Evolutionary conservation across 441 rosid genomes (phyloP).

Genomic region (Adansonia gregorii): DNA sequence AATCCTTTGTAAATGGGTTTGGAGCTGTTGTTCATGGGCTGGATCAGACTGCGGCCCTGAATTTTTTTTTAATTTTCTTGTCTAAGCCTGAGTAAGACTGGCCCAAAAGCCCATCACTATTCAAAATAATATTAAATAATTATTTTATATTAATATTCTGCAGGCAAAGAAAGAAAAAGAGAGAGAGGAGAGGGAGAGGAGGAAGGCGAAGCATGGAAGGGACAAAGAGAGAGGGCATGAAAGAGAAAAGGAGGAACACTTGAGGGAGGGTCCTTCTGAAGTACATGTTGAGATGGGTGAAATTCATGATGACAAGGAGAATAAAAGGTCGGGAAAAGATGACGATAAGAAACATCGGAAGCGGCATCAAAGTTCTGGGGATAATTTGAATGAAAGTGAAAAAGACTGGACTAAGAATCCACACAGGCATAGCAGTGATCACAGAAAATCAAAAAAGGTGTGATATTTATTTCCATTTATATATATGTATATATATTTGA

Average conservation of each 20-base stretch:
- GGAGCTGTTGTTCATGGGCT: too few relatives aligned
- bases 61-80: too few relatives aligned
- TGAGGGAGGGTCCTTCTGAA: conserved; percentile 44
- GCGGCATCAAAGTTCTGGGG: conserved; percentile 42
- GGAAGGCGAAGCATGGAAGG: conserved; percentile 54
- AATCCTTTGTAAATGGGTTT: neutral
- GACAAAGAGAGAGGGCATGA: conserved; percentile 52
- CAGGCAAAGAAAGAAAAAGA: conserved; percentile 60
- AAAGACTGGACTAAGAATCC: conserved; percentile 44
- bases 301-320: conserved; percentile 36
- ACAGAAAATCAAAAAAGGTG: conserved; percentile 55
- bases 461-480: conserved; percentile 25
- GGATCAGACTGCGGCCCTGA: too few relatives aligned
- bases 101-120: too few relatives aligned
- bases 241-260: conserved; percentile 52
- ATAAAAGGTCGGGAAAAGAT: conserved; percentile 55
- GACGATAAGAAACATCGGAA: conserved; percentile 51
- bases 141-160: conserved; percentile 7
- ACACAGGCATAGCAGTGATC: conserved; percentile 47
- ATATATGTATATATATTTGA: conserved; percentile 1
- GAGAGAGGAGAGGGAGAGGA: conserved; percentile 59
- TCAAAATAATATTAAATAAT: too few relatives aligned
- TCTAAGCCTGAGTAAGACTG: too few relatives aligned
- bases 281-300: conserved; percentile 43
- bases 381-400: conserved; percentile 45